Base-by-base conservation (phyloP, 2,329 filamentous ascomycete species). In the Pleomassaria siparia region DNA sequence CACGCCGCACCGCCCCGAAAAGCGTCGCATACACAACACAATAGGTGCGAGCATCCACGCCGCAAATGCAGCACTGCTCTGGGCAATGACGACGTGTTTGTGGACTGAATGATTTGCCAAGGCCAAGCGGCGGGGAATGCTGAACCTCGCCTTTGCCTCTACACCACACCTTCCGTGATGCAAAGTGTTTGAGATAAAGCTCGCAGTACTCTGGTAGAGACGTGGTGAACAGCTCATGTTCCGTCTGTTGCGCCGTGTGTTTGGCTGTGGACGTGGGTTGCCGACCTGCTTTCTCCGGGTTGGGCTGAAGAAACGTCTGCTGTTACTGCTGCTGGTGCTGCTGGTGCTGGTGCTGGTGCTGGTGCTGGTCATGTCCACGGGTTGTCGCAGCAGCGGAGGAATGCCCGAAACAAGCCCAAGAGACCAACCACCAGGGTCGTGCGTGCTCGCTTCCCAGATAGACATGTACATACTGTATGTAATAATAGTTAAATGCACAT, bases 91-190 rank as follows among this genome's bases (percentile, higher is more conserved):
- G 41, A 29, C 41, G 16, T 35, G 29, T n/a, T n/a, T n/a, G n/a
- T n/a, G n/a, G n/a, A n/a, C n/a, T 18, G 24, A 24, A 26, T 32
- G 8, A 16, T 29, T 16, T 22, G 41, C 29, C 41, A 43, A 43
- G 41, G 29, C 30, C 42, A 21, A 40, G 37, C 37, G 22, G 22
- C 22, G 37, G 15, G 15, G 15, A 35, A 35, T 35, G n/a, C n/a
- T n/a, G n/a, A n/a, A n/a, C n/a, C n/a, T 35, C n/a, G 29, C 8
- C 29, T 9, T 13, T n/a, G 12, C 25, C 6, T 26, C 29, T n/a
- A 15, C 29, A 18, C 7, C 10, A n/a, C 32, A 36, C 32, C 15
- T 6, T 8, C 13, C 16, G 16, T 36, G 32, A 36, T n/a, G 29
- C 29, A 32, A 32, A 10, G 29, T 10, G 29, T 8, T 10, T 15